Conservation (phyloP, 75 land plant species). For the Cupressus sempervirens region DNA sequence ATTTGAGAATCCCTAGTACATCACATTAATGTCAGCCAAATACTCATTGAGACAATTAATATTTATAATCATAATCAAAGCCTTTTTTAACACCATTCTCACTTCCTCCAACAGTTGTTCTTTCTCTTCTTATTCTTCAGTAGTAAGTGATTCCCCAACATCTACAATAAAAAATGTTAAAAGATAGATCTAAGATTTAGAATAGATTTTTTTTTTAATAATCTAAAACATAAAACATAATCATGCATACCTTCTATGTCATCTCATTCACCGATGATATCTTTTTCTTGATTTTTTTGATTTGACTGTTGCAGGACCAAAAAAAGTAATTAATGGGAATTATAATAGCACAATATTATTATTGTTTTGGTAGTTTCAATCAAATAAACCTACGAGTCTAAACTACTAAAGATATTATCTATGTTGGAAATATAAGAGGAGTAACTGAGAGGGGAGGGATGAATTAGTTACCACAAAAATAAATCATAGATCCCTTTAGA, state of each 20-base stretch:
- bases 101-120: slow-evolving; percentile 78
- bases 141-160: slow-evolving; percentile 77
- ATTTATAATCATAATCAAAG: not conserved
- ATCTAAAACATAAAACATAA: not conserved
- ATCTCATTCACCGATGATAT: no score
- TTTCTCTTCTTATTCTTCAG: slow-evolving; percentile 93
- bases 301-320: no score
- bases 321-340: not conserved
- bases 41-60: no score
- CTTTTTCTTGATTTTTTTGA: no score
- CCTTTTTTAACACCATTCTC: slow-evolving; percentile 7
- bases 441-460: no score
- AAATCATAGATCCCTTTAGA: no score
- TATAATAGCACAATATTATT: not conserved
- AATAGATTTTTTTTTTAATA: not conserved
- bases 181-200: not conserved
- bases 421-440: no score
- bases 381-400: no score
- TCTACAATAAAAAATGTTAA: slow-evolving; percentile 28
- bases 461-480: no score
- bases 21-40: not conserved
- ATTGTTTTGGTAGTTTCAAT: no score
- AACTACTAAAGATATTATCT: no score
- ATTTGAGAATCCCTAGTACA: slow-evolving; percentile 71
- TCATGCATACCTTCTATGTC: no score